Evolutionary conservation across 148 eudicot genomes (phyloP), one percentile per base, ranked within the genome.

Genomic region (Arbutus unedo): DNA sequence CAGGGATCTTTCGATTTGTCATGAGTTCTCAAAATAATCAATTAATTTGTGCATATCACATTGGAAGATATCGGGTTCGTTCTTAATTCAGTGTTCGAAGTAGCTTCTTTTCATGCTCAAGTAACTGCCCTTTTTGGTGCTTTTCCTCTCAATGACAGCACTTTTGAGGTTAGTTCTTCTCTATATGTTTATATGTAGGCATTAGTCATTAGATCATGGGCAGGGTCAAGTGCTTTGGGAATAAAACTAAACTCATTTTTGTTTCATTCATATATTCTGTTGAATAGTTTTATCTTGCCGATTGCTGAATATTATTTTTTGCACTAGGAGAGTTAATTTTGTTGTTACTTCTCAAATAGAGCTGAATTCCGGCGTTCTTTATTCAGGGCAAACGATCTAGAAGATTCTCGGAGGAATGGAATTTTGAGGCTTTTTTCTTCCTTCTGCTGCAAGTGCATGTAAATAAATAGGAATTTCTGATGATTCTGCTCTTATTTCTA

Each of bases 1-100:
- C 99, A 94, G 81, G 99, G 99, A 67, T 84, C 83, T 13, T 81
- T 81, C 81, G 79, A 55, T 70, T 74, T 80, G 71, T 59, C 79
- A 43, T 72, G 79, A 80, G 76, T 71, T 75, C 21, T 57, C 47
- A 14, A 43, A 57, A 23, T 56, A 81, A 81, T 71, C 71, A 74
- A 56, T 79, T 71, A 47, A 78, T 82, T 79, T 56, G 47, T 82
- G 79, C 64, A 55, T 70, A 78, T 54, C 23, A 55, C 51, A 8
- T 81, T 23, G 49, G 44, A 74, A 82, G n/a, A 49, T 19, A 50
- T 82, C 25, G 44, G 74, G 83, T 31, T 75, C 57, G 43, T 73
- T 78, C 77, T 76, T 70, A 68, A 82, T 84, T 85, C 72, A 72
- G 74, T 85, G 71, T 59, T 56, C 47, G 66, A 77, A 76, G 81